Evolutionary conservation across 108 stramenopile genomes (phyloP).

Genomic region (Phaeodactylum tricornutum): DNA sequence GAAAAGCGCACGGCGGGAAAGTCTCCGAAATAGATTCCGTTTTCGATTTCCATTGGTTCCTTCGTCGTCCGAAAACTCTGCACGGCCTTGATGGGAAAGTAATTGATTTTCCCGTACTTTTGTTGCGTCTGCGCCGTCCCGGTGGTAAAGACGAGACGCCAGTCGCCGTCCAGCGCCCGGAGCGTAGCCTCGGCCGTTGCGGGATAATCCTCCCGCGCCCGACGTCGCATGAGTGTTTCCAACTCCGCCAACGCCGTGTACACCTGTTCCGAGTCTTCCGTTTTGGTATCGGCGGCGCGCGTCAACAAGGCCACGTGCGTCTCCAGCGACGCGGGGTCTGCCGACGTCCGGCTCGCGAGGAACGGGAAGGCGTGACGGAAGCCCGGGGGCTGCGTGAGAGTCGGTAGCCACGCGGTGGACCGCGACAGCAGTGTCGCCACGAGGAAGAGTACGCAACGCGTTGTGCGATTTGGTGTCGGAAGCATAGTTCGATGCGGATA

Average conservation of each 20-base stretch:
- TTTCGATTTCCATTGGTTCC: conserved; percentile 50
- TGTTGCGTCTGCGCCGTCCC: conserved; percentile 78
- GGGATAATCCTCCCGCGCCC: conserved; percentile 34
- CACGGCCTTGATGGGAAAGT: conserved; percentile 79
- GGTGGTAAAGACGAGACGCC: conserved; percentile 90
- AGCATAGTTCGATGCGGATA: too few relatives aligned
- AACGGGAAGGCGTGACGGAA: too few relatives aligned
- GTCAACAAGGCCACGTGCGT: too few relatives aligned
- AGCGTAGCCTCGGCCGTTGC: conserved; percentile 14
- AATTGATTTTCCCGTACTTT: conserved; percentile 65
- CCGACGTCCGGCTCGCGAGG: too few relatives aligned
- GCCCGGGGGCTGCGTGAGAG: too few relatives aligned
- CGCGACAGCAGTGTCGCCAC: too few relatives aligned
- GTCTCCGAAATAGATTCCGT: conserved; percentile 77
- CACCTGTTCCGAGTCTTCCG: conserved; percentile 64
- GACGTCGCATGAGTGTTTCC: conserved; percentile 58
- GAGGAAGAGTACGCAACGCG: too few relatives aligned
- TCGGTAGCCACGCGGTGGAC: too few relatives aligned
- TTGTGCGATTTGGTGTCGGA: too few relatives aligned
- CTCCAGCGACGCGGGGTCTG: too few relatives aligned
- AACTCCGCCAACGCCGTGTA: conserved; percentile 45
- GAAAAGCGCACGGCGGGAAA: conserved; percentile 65
- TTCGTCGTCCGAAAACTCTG: conserved; percentile 69
- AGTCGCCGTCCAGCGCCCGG: conserved; percentile 48
- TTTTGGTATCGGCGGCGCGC: conserved; percentile 65